phyloP scores from a whole-genome alignment of 2,329 filamentous ascomycete species.

The Botrytis fabae region DNA sequence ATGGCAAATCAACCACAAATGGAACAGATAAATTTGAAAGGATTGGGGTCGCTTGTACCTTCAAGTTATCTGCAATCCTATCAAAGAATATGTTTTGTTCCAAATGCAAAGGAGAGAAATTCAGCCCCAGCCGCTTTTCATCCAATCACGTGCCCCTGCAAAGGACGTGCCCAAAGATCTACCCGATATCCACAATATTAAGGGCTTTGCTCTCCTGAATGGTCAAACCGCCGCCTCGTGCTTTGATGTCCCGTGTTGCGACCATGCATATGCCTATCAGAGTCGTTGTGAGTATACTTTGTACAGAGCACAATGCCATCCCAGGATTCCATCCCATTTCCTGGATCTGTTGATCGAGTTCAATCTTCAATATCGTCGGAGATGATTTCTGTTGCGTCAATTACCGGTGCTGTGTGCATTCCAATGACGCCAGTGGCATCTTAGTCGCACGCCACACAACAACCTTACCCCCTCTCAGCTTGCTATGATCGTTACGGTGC shows the following conservation, averaged over 20 bases:
- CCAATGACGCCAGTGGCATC: not conserved
- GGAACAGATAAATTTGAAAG: not conserved
- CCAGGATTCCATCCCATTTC: too few species aligned
- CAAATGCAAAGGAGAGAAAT: not conserved
- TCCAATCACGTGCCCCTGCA: too few species aligned
- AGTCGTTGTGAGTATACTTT: not conserved
- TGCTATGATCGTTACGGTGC: not conserved
- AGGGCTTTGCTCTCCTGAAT: not conserved
- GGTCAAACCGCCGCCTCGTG: not conserved
- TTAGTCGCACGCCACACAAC: not conserved
- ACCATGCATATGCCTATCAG: not conserved
- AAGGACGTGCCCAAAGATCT: not conserved
- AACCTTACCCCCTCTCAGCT: not conserved
- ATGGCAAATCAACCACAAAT: not conserved
- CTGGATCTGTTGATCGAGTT: not conserved
- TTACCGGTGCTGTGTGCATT: not conserved
- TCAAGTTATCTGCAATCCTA: too few species aligned
- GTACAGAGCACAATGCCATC: not conserved
- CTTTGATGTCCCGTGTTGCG: not conserved
- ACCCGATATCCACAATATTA: not conserved
- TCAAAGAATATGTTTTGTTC: not conserved
- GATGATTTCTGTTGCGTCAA: not conserved
- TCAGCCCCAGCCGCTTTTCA: too few species aligned
- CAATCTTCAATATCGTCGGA: not conserved
- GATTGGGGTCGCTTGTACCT: not conserved